Conservation (phyloP, 2,329 filamentous ascomycete genomes). For the Colletotrichum phormii region DNA sequence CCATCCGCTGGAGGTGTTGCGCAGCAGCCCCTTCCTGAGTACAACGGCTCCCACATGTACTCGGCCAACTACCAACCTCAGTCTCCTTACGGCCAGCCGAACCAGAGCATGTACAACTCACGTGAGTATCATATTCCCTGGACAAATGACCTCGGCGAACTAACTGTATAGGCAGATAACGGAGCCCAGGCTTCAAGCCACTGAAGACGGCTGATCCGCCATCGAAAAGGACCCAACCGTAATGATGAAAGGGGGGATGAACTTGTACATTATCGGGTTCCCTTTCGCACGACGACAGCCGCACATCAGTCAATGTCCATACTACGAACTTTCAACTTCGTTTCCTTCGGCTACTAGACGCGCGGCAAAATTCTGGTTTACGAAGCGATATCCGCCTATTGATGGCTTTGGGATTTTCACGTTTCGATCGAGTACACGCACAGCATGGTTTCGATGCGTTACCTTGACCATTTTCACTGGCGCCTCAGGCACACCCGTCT, state of each 20-base stretch:
- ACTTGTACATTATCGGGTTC: constrained; percentile 36
- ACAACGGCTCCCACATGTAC: constrained; percentile 66
- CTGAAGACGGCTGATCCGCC: constrained; percentile 9
- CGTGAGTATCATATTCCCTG: constrained; percentile 52
- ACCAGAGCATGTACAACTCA: constrained; percentile 70
- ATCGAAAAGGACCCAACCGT: constrained; percentile 21
- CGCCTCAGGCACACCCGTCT: neutral
- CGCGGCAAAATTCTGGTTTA: constrained; percentile 34
- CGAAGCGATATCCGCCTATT: constrained; percentile 28
- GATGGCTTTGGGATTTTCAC: constrained; percentile 17
- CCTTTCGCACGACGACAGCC: constrained; percentile 30
- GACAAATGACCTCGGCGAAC: neutral
- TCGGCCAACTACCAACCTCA: constrained; percentile 65
- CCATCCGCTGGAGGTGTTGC: constrained; percentile 60
- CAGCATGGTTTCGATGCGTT: constrained; percentile 22
- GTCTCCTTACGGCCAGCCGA: constrained; percentile 68
- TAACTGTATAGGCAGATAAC: constrained; percentile 39
- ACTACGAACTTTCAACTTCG: constrained; percentile 26
- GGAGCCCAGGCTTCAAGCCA: constrained; percentile 36
- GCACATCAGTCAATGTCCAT: constrained; percentile 29
- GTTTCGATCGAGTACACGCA: constrained; percentile 21
- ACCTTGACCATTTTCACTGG: constrained; percentile 16
- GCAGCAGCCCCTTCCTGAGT: constrained; percentile 66
- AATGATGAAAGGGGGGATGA: constrained; percentile 30
- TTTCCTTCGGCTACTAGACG: constrained; percentile 36